Evolutionary conservation across 208 protist species (phyloP), one percentile per base, ranked within the genome.

Genomic region (Acanthamoeba castellanii): DNA sequence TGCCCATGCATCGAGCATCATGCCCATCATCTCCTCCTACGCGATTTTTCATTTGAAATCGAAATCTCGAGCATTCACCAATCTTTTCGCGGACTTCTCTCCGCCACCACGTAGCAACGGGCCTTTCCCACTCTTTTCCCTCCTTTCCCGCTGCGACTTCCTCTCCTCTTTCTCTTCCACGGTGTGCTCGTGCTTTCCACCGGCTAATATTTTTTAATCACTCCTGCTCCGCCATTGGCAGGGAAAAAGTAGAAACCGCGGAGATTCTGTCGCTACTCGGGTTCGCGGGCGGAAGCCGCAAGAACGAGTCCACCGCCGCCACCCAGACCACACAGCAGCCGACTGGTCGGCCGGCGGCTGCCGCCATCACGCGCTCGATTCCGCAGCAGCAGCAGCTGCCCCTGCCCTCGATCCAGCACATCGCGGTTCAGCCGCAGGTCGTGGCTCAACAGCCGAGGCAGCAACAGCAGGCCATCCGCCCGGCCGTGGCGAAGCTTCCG

Each of bases 231-330:
- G n/a, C 50, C 45, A 88, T 45, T 66, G 22, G 81, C 81, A 88
- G 81, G 32, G 81, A 88, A 42, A 88, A 88, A 16, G 13, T 88
- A n/a, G 81, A 88, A 66, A 64, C 81, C 52, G 81, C 81, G 52
- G 81, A 88, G 22, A 88, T 88, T 64, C 52, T 88, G 30, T 88
- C 81, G 81, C 81, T 88, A 25, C 81, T 88, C 7, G 81, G 81
- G 7, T 25, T 64, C 20, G 81, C 16, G 13, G 81, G n/a, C 32
- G 81, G 81, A 82, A 3, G 13, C 5, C 74, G 42, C 37, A 82
- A 82, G 74, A 52, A 55, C 32, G 74, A 52, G 74, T 20, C 37
- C 42, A 27, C 74, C n/a, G 11, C 16, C 20, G 2, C 32, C 0
- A 13, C 18, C 5, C 18, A 18, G 57, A 61, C 18, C 18, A 61